Evolutionary conservation across 768 basidiomycete species (phyloP), one percentile per base, ranked within the genome.

Genomic region (Paxillus rubicundulus): DNA sequence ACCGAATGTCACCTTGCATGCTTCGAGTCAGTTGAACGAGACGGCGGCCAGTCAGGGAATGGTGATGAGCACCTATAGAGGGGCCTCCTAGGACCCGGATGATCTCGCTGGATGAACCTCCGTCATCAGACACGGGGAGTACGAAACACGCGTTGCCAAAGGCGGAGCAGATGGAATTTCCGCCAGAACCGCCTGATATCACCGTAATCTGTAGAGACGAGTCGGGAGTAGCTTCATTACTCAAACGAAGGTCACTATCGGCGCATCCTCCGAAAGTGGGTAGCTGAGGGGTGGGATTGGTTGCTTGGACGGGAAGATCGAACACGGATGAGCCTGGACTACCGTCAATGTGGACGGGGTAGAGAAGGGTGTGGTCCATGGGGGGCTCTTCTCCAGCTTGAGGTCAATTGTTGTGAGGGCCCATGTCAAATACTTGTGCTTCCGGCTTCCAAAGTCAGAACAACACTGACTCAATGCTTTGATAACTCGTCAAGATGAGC

Each of bases 61-160:
- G 17, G 49, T 33, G 20, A 38, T 45, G 55, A 63, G 52, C 61
- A 88, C 90, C 89, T 62, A 94, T 82, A 32, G 90, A 92, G 18
- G 90, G 89, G 3, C 90, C 90, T 16, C 88, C 89, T 48, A 98
- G 77, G 20, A 94, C 92, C 45, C 94, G 84, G 47, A 94, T 90
- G 47, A 96, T 96, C 75, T 97, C 94, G 58, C 89, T 90, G 2
- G 93, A 96, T 3, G 91, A 93, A 40, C 95, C 95, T 1, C 95
- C 95, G 67, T 98, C 93, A 65, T 98, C 95, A 6, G 92, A 95
- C 30, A 98, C 91, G 5, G 95, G 95, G 32, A 98, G 76, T 21
- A 94, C 85, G 63, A 94, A 92, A 62, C 83, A 86, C 20, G 89
- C 85, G 54, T 76, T 62, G 3, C 77, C 79, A 64, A 98, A 97